These are phyloP conservation scores for Claviceps sp. DNA, from an alignment of 2,329 filamentous ascomycete genomes.

Conservation along the genomic window DNA sequence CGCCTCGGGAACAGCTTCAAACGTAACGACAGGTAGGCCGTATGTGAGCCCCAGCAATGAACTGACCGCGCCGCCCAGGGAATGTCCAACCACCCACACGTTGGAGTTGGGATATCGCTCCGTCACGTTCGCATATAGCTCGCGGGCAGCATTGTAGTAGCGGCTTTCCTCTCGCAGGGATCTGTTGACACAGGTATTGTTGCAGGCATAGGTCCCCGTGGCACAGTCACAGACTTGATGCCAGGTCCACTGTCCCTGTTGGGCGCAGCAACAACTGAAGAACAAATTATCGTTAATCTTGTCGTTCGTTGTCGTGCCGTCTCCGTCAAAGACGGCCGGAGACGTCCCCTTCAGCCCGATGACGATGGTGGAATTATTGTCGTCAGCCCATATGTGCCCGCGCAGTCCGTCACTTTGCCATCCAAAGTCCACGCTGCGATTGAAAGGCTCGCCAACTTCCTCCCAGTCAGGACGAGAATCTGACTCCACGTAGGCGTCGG, in stretches of 20 bases:
- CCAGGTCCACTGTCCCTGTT: conserved; percentile 83
- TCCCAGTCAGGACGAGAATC: conserved; percentile 68
- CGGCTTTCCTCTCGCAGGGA: conserved; percentile 70
- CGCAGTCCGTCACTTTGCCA: conserved; percentile 83
- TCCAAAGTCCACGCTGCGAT: conserved; percentile 79
- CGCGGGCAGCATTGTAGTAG: conserved; percentile 80
- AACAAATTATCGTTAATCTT: conserved; percentile 97
- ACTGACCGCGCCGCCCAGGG: conserved; percentile 76
- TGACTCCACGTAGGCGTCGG: conserved; percentile 73
- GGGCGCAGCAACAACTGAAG: conserved; percentile 94
- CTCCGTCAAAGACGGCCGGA: conserved; percentile 86
- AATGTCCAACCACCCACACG: conserved; percentile 86
- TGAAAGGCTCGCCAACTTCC: conserved; percentile 66
- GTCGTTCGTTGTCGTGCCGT: conserved; percentile 91
- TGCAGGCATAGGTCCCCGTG: conserved; percentile 75
- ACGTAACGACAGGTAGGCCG: conserved; percentile 79
- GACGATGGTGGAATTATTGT: conserved; percentile 72
- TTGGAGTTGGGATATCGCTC: conserved; percentile 72
- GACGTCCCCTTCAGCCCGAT: conserved; percentile 90
- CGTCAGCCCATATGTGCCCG: conserved; percentile 84
- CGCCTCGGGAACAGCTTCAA: conserved; percentile 85
- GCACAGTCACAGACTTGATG: conserved; percentile 89
- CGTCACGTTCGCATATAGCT: conserved; percentile 87
- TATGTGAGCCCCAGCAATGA: conserved; percentile 87
- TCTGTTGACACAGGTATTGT: conserved; percentile 73